phyloP scores from a whole-genome alignment of 768 basidiomycete genomes.

The Lactarius vividus region DNA sequence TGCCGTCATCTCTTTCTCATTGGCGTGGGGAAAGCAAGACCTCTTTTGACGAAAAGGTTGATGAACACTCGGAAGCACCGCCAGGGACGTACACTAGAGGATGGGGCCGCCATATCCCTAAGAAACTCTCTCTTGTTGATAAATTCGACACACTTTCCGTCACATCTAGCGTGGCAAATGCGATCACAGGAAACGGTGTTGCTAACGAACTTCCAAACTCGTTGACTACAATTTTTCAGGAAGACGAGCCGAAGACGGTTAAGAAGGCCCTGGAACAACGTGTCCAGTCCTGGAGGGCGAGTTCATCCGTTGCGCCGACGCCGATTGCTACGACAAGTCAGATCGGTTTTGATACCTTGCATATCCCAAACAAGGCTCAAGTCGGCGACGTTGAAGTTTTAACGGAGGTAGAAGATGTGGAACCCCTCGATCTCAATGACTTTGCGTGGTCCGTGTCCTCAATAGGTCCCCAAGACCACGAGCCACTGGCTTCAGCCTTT shows the following conservation, averaged over 20 bases:
- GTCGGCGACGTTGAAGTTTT: slow-evolving; percentile 29
- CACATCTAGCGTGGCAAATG: slow-evolving; percentile 33
- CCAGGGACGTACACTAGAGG: slow-evolving; percentile 27
- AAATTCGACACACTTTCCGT: slow-evolving; percentile 49
- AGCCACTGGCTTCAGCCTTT: slow-evolving; percentile 41
- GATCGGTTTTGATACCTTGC: slow-evolving; percentile 48
- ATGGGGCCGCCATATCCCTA: slow-evolving; percentile 52
- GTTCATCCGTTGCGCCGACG: slow-evolving; percentile 48
- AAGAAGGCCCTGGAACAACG: slow-evolving; percentile 51
- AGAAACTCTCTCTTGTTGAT: slow-evolving; percentile 68
- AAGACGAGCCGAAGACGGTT: slow-evolving; percentile 53
- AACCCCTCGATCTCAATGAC: slow-evolving; percentile 58
- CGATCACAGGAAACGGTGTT: slow-evolving; percentile 1
- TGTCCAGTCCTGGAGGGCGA: slow-evolving; percentile 67
- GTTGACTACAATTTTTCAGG: slow-evolving; percentile 62
- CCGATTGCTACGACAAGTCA: slow-evolving; percentile 51
- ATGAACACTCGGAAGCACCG: slow-evolving; percentile 36
- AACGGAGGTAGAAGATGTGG: slow-evolving; percentile 34
- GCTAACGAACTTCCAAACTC: slow-evolving; percentile 32
- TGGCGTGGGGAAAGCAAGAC: slow-evolving; percentile 55
- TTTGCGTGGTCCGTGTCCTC: slow-evolving; percentile 72
- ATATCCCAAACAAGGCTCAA: slow-evolving; percentile 47
- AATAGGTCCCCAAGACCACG: slow-evolving; percentile 51
- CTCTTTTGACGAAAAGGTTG: slow-evolving; percentile 42
- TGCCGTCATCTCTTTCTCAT: slow-evolving; percentile 48